These are phyloP conservation scores for Yamadazyma kitorensis DNA, from an alignment of 805 yeast species.

Conservation along the genomic window DNA sequence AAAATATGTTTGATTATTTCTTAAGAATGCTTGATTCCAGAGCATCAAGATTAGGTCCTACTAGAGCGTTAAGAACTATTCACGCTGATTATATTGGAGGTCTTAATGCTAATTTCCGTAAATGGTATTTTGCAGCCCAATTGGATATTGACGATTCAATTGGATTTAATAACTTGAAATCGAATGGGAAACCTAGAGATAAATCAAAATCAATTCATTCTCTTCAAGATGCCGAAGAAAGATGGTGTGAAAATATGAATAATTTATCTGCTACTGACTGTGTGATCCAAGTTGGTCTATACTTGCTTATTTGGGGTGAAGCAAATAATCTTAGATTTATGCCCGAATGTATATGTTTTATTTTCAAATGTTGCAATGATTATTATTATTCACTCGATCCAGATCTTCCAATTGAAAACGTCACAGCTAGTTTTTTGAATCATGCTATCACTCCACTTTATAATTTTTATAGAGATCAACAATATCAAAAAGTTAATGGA, in stretches of 20 bases:
- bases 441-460: conserved; percentile 76
- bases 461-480: conserved; percentile 53
- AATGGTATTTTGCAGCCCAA: conserved; percentile 76
- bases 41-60: conserved; percentile 60
- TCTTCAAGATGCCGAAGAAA: conserved; percentile 43
- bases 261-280: conserved; percentile 51
- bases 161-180: conserved; percentile 30
- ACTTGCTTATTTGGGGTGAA: conserved; percentile 84
- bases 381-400: conserved; percentile 50
- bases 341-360: conserved; percentile 86
- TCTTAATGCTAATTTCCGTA: conserved; percentile 59
- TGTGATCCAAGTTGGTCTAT: conserved; percentile 63
- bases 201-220: conserved; percentile 11
- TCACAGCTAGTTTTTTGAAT: conserved; percentile 50
- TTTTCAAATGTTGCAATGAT: conserved; percentile 78
- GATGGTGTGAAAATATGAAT: conserved; percentile 54
- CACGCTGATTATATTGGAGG: conserved; percentile 82
- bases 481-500: conserved; percentile 45
- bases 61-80: conserved; percentile 52
- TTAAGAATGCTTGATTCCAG: conserved; percentile 64
- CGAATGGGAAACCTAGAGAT: conserved; percentile 19
- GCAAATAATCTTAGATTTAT: conserved; percentile 81
- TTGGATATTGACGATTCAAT: conserved; percentile 57
- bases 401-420: conserved; percentile 8
- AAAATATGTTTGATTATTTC: conserved; percentile 65